Evolutionary conservation across 1,139 yeast species (phyloP).

Genomic region (Pichia sp.): DNA sequence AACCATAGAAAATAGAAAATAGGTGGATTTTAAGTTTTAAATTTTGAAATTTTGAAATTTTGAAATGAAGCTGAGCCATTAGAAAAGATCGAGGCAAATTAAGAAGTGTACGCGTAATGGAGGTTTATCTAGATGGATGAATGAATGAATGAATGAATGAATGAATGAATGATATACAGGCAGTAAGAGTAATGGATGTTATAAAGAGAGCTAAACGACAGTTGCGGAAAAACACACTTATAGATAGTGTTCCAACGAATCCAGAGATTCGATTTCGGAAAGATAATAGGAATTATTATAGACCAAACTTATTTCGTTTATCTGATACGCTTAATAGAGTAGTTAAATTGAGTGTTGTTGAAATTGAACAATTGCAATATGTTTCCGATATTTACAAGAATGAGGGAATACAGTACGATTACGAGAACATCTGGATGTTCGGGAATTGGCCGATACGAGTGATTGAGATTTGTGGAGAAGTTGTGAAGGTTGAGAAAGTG

Average conservation of each 20-base stretch:
- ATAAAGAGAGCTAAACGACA: neutral
- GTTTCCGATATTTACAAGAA: constrained; percentile 5
- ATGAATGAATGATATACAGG: no score
- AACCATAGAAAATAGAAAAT: no score
- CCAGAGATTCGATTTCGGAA: neutral
- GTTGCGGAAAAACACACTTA: neutral
- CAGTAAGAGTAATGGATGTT: neutral
- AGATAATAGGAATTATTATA: constrained; percentile 25
- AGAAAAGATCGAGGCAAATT: no score
- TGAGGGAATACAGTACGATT: constrained; percentile 3
- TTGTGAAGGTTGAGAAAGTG: constrained; percentile 17
- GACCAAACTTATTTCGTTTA: constrained; percentile 32
- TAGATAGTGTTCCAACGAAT: neutral
- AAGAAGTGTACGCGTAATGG: no score
- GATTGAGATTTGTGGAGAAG: constrained; percentile 31
- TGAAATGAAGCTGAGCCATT: no score
- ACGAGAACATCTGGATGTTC: constrained; percentile 11
- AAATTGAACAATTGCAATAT: neutral
- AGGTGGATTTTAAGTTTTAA: no score
- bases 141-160: no score
- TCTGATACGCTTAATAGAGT: constrained; percentile 27
- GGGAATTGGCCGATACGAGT: constrained; percentile 35
- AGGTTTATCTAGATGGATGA: no score
- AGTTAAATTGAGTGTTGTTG: neutral
- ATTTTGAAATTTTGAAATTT: no score